A percentile compares a stretch with the other conserved stretches of the same genome.
Evolutionary conservation across 2,329 filamentous ascomycete species (phyloP).

Genomic region (Peltaster fructicola): DNA sequence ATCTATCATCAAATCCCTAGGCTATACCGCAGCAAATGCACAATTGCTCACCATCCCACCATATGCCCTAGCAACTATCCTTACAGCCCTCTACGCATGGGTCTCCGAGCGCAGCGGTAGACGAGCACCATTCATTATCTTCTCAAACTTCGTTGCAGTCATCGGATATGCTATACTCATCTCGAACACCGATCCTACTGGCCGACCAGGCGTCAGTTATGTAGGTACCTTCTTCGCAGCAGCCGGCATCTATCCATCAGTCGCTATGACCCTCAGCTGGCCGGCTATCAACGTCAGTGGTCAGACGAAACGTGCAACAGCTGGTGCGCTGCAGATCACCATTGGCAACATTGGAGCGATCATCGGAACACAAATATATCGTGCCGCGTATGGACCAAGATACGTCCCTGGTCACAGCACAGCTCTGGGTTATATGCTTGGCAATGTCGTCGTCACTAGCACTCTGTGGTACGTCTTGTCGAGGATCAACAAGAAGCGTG

Average conservation of each 20-base stretch:
- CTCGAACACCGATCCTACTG: conserved; percentile 20
- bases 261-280: conserved; percentile 48
- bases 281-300: conserved; percentile 55
- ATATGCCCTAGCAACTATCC: conserved; percentile 29
- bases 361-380: conserved; percentile 52
- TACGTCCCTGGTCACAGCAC: conserved; percentile 51
- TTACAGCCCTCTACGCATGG: conserved; percentile 41
- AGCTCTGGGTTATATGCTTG: conserved; percentile 44
- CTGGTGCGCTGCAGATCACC: conserved; percentile 54
- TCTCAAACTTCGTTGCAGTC: conserved; percentile 23
- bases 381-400: conserved; percentile 40
- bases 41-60: conserved; percentile 20
- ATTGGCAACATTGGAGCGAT: conserved; percentile 54
- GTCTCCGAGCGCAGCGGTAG: conserved; percentile 40
- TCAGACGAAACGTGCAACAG: conserved; percentile 50
- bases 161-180: conserved; percentile 24
- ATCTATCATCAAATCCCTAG: conserved; percentile 49
- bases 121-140: conserved; percentile 46
- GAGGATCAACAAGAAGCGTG: conserved; percentile 39
- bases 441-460: conserved; percentile 37
- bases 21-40: conserved; percentile 27
- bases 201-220: conserved; percentile 23
- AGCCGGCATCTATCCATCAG: conserved; percentile 49
- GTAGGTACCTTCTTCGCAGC: conserved; percentile 23
- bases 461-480: conserved; percentile 37